These are phyloP conservation scores for Pilaira anomala DNA, from an alignment of 192 early-diverging fungal genomes.

Conservation along the genomic window DNA sequence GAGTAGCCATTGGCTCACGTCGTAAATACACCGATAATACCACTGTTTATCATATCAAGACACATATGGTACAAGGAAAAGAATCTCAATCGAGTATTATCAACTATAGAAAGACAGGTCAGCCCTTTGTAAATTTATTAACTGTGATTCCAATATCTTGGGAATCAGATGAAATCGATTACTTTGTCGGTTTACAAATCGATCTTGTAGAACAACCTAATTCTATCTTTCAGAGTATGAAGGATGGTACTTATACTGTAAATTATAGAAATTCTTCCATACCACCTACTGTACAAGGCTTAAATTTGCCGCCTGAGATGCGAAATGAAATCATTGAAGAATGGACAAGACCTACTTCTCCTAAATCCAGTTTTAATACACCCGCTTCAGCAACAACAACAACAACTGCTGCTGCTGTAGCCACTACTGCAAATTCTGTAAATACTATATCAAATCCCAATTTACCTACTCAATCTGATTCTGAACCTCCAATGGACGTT, in stretches of 20 bases:
- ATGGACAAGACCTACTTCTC: slow-evolving; percentile 17
- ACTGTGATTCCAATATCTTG: slow-evolving; percentile 59
- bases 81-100: slow-evolving; percentile 66
- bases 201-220: slow-evolving; percentile 72
- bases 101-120: slow-evolving; percentile 66
- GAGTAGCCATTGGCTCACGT: slow-evolving; percentile 44
- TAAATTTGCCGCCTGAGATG: not conserved
- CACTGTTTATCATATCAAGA: slow-evolving; percentile 52
- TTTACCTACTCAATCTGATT: not conserved
- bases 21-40: slow-evolving; percentile 56
- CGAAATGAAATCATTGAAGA: not conserved
- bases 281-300: slow-evolving; percentile 29
- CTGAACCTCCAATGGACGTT: slow-evolving; percentile 3
- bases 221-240: slow-evolving; percentile 60
- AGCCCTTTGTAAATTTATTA: slow-evolving; percentile 68
- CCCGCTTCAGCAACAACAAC: not conserved
- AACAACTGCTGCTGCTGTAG: slow-evolving; percentile 9
- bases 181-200: slow-evolving; percentile 66
- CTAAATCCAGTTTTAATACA: slow-evolving; percentile 3
- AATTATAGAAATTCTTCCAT: slow-evolving; percentile 47
- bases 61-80: slow-evolving; percentile 43
- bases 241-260: slow-evolving; percentile 52
- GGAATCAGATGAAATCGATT: slow-evolving; percentile 51
- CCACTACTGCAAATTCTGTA: not conserved
- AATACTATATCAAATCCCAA: slow-evolving; percentile 6